Percentiles rank a stretch among this genome's conserved stretches.
Conservation (phyloP, 768 basidiomycete species). For the Mycena latifolia region DNA sequence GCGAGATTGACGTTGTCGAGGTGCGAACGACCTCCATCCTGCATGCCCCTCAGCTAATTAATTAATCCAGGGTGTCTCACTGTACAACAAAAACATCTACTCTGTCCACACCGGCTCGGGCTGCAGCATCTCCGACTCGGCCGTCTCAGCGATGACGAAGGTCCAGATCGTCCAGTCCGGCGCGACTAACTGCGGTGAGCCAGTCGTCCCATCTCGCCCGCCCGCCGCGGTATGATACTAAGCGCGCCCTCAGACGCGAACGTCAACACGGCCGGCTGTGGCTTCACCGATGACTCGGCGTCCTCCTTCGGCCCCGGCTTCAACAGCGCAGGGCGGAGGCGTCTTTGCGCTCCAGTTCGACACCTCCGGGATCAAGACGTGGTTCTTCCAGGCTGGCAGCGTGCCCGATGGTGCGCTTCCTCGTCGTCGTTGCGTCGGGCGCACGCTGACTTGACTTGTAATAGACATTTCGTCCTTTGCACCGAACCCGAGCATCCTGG, state of each 20-base stretch:
- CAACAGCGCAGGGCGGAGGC: slow-evolving; percentile 58
- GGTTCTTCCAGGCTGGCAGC: slow-evolving; percentile 55
- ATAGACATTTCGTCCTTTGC: slow-evolving; percentile 46
- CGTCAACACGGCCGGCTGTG: slow-evolving; percentile 56
- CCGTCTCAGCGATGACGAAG: slow-evolving; percentile 21
- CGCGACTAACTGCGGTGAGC: slow-evolving; percentile 28
- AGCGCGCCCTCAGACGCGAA: slow-evolving; percentile 24
- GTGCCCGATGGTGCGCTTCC: slow-evolving; percentile 41
- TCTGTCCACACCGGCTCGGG: slow-evolving; percentile 38
- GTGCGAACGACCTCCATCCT: background rate
- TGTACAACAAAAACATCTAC: slow-evolving; percentile 38
- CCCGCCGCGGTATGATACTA: background rate
- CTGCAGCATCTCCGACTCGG: slow-evolving; percentile 28
- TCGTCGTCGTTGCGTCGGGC: background rate
- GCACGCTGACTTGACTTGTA: background rate
- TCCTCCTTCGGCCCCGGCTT: slow-evolving; percentile 56
- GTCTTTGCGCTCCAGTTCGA: slow-evolving; percentile 57
- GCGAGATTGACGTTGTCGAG: slow-evolving; percentile 26
- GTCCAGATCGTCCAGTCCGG: slow-evolving; percentile 21
- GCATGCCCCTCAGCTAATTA: background rate
- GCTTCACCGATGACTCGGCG: slow-evolving; percentile 46
- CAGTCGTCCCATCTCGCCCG: background rate
- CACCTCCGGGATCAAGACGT: slow-evolving; percentile 57
- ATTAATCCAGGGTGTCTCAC: slow-evolving; percentile 6
- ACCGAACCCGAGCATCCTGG: slow-evolving; percentile 58